Conservation (phyloP, 805 yeast species). For the Ogataea naganishii region DNA sequence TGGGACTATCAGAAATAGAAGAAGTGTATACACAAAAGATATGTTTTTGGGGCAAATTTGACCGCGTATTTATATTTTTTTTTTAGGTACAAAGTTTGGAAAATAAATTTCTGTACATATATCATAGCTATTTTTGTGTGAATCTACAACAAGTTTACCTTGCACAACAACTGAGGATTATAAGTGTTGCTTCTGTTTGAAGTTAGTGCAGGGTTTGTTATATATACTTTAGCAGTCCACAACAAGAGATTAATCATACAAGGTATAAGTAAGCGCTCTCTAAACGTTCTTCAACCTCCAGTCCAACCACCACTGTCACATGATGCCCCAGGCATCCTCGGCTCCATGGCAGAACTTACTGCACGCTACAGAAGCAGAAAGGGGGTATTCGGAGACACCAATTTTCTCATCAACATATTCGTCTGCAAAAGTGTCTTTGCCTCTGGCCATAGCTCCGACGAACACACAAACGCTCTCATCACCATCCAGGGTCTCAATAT, state of each 20-base stretch:
- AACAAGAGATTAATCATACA: not conserved
- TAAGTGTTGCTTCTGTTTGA: too few species aligned
- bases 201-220: too few species aligned
- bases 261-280: not conserved
- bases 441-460: constrained; percentile 99
- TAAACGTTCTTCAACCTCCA: not conserved
- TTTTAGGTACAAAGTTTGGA: too few species aligned
- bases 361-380: constrained; percentile 96
- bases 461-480: constrained; percentile 96
- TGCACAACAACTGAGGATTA: too few species aligned
- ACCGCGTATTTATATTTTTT: too few species aligned
- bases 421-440: constrained; percentile 95
- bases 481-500: constrained; percentile 66
- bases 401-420: constrained; percentile 94
- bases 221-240: too few species aligned
- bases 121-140: too few species aligned
- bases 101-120: too few species aligned
- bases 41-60: too few species aligned
- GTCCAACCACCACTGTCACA: constrained; percentile 13
- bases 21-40: constrained; percentile 4
- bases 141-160: too few species aligned
- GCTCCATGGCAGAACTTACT: constrained; percentile 98
- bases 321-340: constrained; percentile 94
- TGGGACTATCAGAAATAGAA: constrained; percentile 2
- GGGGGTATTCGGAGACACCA: constrained; percentile 90